These are phyloP conservation scores for Didymella sp. DNA, from an alignment of 2,329 filamentous ascomycete genomes.

Conservation along the genomic window DNA sequence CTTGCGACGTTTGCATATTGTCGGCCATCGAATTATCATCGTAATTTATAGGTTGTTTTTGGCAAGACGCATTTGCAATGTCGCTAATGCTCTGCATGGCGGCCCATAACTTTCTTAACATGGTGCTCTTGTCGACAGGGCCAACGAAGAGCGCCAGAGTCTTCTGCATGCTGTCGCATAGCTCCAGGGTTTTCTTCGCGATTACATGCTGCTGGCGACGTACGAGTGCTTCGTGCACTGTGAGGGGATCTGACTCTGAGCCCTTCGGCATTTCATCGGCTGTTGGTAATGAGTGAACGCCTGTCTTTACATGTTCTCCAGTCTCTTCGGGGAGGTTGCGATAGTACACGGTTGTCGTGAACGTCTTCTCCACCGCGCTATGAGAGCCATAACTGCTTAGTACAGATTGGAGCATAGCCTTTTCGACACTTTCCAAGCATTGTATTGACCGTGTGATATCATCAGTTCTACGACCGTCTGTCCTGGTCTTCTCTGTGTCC, in stretches of 20 bases:
- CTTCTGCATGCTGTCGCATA: conserved; percentile 23
- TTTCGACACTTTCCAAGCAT: conserved; percentile 37
- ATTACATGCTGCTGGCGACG: conserved; percentile 23
- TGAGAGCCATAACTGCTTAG: conserved; percentile 11
- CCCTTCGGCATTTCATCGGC: not conserved
- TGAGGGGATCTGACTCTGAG: not conserved
- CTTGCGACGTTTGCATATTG: conserved; percentile 13
- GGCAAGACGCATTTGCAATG: conserved; percentile 2
- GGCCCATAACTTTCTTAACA: conserved; percentile 39
- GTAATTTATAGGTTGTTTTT: conserved; percentile 5
- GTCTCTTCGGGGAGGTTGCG: conserved; percentile 28
- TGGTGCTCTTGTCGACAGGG: conserved; percentile 26
- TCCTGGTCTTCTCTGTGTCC: not conserved
- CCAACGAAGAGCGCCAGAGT: conserved; percentile 35
- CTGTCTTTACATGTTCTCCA: conserved; percentile 10
- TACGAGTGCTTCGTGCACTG: conserved; percentile 29
- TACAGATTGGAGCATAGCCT: conserved; percentile 28
- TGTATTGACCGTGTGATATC: conserved; percentile 4
- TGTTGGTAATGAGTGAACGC: not conserved
- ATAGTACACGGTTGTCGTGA: conserved; percentile 39
- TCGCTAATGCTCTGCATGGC: conserved; percentile 30
- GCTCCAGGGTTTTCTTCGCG: conserved; percentile 10
- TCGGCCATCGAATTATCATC: conserved; percentile 18
- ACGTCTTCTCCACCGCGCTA: conserved; percentile 29
- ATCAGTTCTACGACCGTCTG: not conserved